A percentile compares a stretch with the other conserved stretches of the same genome.
Conservation (phyloP, 805 yeast genomes). For the Priceomyces haplophilus region DNA sequence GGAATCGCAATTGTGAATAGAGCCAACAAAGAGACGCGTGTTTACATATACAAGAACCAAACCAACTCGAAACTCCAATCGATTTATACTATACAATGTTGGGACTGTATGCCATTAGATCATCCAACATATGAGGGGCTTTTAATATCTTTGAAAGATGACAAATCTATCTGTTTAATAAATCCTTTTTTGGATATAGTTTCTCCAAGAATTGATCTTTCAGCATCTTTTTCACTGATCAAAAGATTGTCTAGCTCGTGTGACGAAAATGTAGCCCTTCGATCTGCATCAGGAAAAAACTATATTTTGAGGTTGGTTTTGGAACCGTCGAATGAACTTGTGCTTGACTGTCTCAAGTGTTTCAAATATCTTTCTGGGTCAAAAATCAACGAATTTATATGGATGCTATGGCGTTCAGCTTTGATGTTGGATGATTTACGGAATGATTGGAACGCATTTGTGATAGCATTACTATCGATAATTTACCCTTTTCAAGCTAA, state of each 20-base stretch:
- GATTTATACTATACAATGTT: slow-evolving; percentile 25
- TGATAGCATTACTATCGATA: slow-evolving; percentile 48
- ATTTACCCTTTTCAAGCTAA: slow-evolving; percentile 44
- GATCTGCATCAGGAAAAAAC: slow-evolving; percentile 17
- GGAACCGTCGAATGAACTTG: slow-evolving; percentile 44
- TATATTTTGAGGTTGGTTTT: slow-evolving; percentile 34
- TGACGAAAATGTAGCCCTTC: slow-evolving; percentile 26
- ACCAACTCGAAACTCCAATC: slow-evolving; percentile 31
- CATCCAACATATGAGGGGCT: slow-evolving; percentile 40
- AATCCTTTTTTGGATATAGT: slow-evolving; percentile 57
- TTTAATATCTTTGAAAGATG: slow-evolving; percentile 39
- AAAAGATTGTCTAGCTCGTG: slow-evolving; percentile 24
- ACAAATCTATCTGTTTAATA: slow-evolving; percentile 37
- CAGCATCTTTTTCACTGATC: slow-evolving; percentile 19
- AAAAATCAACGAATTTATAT: slow-evolving; percentile 52
- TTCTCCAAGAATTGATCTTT: slow-evolving; percentile 27
- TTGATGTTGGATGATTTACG: slow-evolving; percentile 36
- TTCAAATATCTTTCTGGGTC: slow-evolving; percentile 57
- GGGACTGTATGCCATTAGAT: slow-evolving; percentile 40
- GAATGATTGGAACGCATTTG: slow-evolving; percentile 62
- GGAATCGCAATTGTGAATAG: slow-evolving; percentile 55
- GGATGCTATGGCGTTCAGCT: slow-evolving; percentile 63
- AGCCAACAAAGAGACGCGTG: slow-evolving; percentile 39
- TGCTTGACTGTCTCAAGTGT: slow-evolving; percentile 44
- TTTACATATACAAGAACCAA: slow-evolving; percentile 47